phyloP scores from a whole-genome alignment of 2,329 filamentous ascomycete species.

The Alternaria dauci region DNA sequence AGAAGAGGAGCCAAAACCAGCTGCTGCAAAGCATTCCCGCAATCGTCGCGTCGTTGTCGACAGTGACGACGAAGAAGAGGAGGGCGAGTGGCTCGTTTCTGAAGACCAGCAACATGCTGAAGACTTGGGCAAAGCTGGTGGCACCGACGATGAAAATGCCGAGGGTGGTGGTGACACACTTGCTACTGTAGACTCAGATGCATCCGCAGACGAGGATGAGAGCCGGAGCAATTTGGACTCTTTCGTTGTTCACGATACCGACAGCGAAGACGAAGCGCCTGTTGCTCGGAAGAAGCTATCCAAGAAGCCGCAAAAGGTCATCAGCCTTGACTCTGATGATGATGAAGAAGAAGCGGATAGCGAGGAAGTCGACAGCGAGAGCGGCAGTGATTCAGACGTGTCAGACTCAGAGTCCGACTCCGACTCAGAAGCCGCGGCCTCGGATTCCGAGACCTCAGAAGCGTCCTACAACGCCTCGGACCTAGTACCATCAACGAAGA shows the following conservation, averaged over 20 bases:
- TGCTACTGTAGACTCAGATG: conserved; percentile 73
- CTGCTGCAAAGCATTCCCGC: conserved; percentile 30
- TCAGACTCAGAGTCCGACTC: conserved; percentile 39
- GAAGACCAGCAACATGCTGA: conserved; percentile 69
- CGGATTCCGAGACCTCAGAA: conserved; percentile 55
- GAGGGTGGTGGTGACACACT: conserved; percentile 87
- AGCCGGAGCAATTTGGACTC: conserved; percentile 49
- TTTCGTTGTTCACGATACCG: conserved; percentile 49
- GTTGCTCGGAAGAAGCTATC: conserved; percentile 35
- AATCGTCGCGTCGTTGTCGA: conserved; percentile 62
- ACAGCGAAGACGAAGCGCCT: conserved; percentile 51
- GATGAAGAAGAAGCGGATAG: conserved; percentile 47
- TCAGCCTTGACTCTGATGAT: conserved; percentile 62
- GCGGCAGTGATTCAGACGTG: conserved; percentile 49
- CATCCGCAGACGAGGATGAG: conserved; percentile 66
- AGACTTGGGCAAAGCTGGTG: conserved; percentile 79
- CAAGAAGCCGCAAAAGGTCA: conserved; percentile 58
- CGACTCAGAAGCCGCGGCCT: conserved; percentile 37
- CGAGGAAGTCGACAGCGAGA: conserved; percentile 52
- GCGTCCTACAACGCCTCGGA: conserved; percentile 56
- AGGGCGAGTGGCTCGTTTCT: conserved; percentile 81
- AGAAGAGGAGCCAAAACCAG: conserved; percentile 21
- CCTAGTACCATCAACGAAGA: conserved; percentile 82
- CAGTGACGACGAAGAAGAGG: conserved; percentile 73
- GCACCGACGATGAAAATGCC: conserved; percentile 84